Base-by-base conservation (phyloP, 2,329 filamentous ascomycete species). In the Alternaria incomplexa region DNA sequence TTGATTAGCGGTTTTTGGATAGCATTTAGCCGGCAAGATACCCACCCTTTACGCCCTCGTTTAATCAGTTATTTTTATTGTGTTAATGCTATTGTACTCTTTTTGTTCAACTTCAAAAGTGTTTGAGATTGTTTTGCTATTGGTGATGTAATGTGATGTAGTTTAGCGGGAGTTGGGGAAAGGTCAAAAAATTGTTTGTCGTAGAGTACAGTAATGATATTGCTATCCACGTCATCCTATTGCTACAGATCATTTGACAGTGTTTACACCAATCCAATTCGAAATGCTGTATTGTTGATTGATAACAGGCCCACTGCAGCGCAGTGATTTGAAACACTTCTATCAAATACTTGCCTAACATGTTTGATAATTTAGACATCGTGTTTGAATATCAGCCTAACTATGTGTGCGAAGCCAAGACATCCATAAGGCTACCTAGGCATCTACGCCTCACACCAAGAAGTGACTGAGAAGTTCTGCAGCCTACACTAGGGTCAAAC, bases 21-120 rank as follows among this genome's bases (percentile, higher is more conserved):
- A 56, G 53, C 58, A 64, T 64, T 64, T 61, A 64, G 62, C 62
- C 58, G 54, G 62, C 62, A 53, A 62, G 62, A 64, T 63, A 63
- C 56, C 54, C 56, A 60, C 62, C 36, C 48, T 52, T 60, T 65
- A 64, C 60, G 51, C 50, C 45, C 58, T 62, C 56, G 52, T 56
- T 46, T 26, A 51, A 36, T 47, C 45, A 40, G 50, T 60, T 55
- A 43, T 45, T 59, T 60, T 60, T 55, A 43, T 45, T 59, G 25
- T 2, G 32, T 36, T 44, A 23, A 30, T 25, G 30, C 36, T 36
- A 15, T 50, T 32, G 23, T 28, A 40, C 23, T 23, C 25, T 56
- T 51, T 17, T 13, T 51, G 28, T 32, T 48, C 30, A 50, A 13
- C 10, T 47, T 22, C 44, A 47, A 47, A 47, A 22, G 44, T 47